phyloP scores from a whole-genome alignment of 805 yeast genomes.

The Lipomyces sp. region DNA sequence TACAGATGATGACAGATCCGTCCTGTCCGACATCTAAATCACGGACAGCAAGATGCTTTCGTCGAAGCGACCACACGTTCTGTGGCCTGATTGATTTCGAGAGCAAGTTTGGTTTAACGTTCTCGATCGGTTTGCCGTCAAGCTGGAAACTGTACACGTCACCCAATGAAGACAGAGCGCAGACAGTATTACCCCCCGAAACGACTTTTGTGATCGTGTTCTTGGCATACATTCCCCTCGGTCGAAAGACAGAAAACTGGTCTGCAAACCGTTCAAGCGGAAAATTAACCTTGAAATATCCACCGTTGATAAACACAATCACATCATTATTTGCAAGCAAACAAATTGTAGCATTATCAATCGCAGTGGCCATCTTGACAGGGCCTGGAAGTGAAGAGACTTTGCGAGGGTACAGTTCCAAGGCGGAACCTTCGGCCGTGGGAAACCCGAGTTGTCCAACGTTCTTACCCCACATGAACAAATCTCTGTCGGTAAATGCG shows the following conservation, averaged over 20 bases:
- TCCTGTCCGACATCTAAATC: conserved; percentile 72
- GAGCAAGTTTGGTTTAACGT: conserved; percentile 19
- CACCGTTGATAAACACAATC: conserved; percentile 62
- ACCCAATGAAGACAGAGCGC: conserved; percentile 39
- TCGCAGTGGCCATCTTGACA: conserved; percentile 63
- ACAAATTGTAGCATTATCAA: conserved; percentile 72
- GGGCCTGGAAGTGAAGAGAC: conserved; percentile 51
- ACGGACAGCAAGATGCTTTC: conserved; percentile 58
- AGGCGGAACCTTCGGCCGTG: conserved; percentile 40
- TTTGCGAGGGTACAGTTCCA: conserved; percentile 46
- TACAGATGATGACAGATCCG: conserved; percentile 71
- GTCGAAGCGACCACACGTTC: conserved; percentile 44
- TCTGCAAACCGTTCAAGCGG: conserved; percentile 44
- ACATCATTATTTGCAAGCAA: conserved; percentile 63
- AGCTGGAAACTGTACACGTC: conserved; percentile 34
- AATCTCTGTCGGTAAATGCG: conserved; percentile 55
- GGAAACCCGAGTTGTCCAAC: conserved; percentile 78
- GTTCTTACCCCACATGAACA: conserved; percentile 78
- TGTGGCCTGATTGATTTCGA: conserved; percentile 34
- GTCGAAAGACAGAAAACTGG: conserved; percentile 39
- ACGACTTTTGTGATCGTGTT: conserved; percentile 30
- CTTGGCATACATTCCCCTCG: conserved; percentile 26
- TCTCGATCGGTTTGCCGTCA: conserved; percentile 17
- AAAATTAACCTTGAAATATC: conserved; percentile 55
- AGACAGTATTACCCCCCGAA: conserved; percentile 34